Evolutionary conservation across 2,329 filamentous ascomycete species (phyloP).

Genomic region (Beauveria sp.): DNA sequence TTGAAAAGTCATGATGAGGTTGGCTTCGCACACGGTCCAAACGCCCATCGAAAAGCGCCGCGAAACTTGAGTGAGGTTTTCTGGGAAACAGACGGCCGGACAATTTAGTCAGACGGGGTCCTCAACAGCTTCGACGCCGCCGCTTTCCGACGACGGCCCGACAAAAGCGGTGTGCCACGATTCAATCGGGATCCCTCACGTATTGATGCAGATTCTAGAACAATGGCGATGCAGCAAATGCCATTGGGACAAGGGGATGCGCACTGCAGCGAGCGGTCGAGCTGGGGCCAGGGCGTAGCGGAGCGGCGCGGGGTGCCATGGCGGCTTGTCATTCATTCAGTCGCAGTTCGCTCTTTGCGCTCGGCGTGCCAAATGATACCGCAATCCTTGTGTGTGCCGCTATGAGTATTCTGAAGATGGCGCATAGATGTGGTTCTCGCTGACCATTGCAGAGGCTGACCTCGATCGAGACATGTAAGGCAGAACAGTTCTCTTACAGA

Average conservation of each 20-base stretch:
- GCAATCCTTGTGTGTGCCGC: not conserved
- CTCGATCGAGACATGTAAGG: not conserved
- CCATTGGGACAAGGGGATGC: not conserved
- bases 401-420: not conserved
- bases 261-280: not conserved
- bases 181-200: not conserved
- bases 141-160: too few species aligned
- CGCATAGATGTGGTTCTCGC: not conserved
- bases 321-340: not conserved
- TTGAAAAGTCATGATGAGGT: not conserved
- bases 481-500: not conserved
- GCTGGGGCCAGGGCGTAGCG: not conserved
- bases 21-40: not conserved
- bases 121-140: not conserved
- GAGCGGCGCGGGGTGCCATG: not conserved
- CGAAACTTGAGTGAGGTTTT: not conserved
- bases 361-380: not conserved
- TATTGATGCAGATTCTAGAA: conserved; percentile 5
- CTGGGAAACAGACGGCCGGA: not conserved
- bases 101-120: not conserved
- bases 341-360: not conserved
- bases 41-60: not conserved
- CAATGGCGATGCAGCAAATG: not conserved
- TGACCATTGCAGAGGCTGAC: not conserved
- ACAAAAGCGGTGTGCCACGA: not conserved